These are phyloP conservation scores for Tolypocladium amazonense DNA, from an alignment of 2,329 filamentous ascomycete species.

Conservation along the genomic window DNA sequence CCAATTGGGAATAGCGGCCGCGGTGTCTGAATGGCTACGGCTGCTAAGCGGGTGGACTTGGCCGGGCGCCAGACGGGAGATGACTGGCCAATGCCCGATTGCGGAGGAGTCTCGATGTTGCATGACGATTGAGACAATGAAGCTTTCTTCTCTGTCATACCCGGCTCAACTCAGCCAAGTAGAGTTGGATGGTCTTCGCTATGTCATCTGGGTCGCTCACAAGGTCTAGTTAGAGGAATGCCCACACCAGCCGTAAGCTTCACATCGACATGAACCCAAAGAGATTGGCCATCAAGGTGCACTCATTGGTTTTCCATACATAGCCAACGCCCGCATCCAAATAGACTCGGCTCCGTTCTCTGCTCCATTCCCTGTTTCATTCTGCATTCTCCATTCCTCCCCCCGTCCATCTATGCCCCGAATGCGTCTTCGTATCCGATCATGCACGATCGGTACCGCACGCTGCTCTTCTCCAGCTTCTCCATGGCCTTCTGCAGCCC, in stretches of 20 bases:
- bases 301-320: not conserved
- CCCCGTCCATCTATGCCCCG: conserved; percentile 28
- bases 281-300: not conserved
- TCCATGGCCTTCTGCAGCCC: conserved; percentile 60
- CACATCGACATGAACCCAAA: not conserved
- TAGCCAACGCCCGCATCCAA: not conserved
- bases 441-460: conserved; percentile 68
- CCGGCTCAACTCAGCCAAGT: not conserved
- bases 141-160: not conserved
- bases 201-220: not conserved
- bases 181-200: not conserved
- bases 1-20: conserved; percentile 3
- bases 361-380: not conserved
- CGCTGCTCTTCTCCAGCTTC: conserved; percentile 58
- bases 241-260: not conserved
- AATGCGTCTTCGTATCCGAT: conserved; percentile 61
- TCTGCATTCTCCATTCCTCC: not conserved
- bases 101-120: not conserved
- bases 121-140: not conserved
- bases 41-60: not conserved
- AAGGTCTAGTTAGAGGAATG: too few relatives aligned
- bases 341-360: not conserved
- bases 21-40: not conserved
- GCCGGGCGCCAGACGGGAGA: not conserved
- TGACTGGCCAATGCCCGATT: not conserved